Base-by-base conservation (phyloP, 116 monocot genomes). In the Cymodocea nodosa region DNA sequence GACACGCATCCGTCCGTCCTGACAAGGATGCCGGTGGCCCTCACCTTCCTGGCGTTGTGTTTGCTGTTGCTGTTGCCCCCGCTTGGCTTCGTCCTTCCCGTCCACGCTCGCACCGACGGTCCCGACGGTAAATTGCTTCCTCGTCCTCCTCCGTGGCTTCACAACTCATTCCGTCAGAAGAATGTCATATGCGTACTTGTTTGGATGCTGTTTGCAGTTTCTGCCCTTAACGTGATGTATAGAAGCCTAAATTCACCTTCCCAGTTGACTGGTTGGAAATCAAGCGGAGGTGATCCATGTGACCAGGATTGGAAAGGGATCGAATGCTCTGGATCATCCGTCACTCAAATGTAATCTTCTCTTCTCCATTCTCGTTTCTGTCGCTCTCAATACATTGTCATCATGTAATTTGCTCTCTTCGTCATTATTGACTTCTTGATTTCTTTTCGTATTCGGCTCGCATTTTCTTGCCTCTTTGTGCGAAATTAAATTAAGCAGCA, bases 201-300 rank as follows among this genome's bases (percentile, higher is more conserved):
- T 44, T 6, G 12, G 12, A 44, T 44, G 44, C 44, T 44, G 44
- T 44, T 8, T 71, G 74, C 81, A 95, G 95, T 95, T 51, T 87
- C 95, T 65, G 90, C 95, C 50, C 83, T 95, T 4, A 95, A 87
- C 67, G 90, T 87, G 34, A 80, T 95, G 83, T 95, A 76, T 64
- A 72, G 30, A 36, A 95, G 95, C 72, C 71, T 95, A 57, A 90
- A 82, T 72, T 77, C 77, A 10, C 85, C 90, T 35, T 71, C 87
- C 30, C 74, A 85, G 66, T 64, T 95, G 72, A 75, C 72, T 20
- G 90, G 85, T 17, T 95, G 95, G 95, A 74, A 68, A 22, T 73
- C 81, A 16, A 78, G 48, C 37, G 90, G 95, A 18, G 95, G 95
- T 20, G 87, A 95, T 48, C 95, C 95, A 18, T 95, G 95, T 60